These are phyloP conservation scores for Seiridium cupressi DNA, from an alignment of 2,329 filamentous ascomycete genomes.

Conservation along the genomic window DNA sequence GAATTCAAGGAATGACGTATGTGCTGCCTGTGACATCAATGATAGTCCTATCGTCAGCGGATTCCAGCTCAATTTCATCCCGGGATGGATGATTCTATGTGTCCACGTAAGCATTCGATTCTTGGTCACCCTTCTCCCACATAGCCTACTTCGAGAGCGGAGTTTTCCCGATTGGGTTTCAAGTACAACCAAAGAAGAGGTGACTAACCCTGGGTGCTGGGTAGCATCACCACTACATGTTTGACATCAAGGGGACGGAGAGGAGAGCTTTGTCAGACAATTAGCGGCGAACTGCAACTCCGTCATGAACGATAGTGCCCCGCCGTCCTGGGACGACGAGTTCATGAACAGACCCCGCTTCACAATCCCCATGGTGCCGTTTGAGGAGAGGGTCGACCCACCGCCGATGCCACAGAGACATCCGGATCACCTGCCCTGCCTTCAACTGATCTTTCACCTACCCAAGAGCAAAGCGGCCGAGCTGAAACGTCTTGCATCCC, in stretches of 20 bases:
- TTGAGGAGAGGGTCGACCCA: background rate
- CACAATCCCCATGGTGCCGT: background rate
- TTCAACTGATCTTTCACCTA: background rate
- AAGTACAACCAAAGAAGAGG: background rate
- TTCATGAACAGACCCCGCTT: background rate
- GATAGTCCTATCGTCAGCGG: background rate
- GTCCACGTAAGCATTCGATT: background rate
- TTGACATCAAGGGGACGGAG: background rate
- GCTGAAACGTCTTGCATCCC: background rate
- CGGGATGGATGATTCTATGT: background rate
- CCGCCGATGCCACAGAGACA: background rate
- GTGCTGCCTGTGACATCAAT: background rate
- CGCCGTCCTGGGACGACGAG: background rate
- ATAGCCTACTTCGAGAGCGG: no score
- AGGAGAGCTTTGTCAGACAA: background rate
- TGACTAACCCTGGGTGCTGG: no score
- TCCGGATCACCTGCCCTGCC: background rate
- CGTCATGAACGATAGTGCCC: background rate
- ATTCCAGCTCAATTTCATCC: background rate
- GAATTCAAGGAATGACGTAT: background rate
- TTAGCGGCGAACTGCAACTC: background rate
- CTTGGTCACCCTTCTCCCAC: no score
- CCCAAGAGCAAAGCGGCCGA: slow-evolving; percentile 1
- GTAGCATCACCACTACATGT: background rate
- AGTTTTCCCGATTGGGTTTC: background rate